Evolutionary conservation across 2,329 filamentous ascomycete genomes (phyloP).

Genomic region (Neofusicoccum ribis): DNA sequence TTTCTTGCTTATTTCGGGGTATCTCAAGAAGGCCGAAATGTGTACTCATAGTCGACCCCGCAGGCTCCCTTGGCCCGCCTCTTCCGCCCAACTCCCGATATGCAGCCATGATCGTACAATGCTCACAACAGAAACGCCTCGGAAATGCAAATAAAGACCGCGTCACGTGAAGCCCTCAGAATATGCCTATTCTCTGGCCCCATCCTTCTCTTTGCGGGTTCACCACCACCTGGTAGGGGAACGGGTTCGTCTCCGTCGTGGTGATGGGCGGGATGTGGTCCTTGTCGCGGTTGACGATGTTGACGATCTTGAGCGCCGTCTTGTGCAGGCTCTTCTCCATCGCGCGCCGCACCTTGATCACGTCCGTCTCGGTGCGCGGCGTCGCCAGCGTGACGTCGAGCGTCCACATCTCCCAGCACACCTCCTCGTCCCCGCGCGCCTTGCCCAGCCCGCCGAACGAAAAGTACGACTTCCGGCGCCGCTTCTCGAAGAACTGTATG

Average conservation of each 20-base stretch:
- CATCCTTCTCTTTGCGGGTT: conserved; percentile 80
- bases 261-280: conserved; percentile 97
- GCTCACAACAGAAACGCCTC: conserved; percentile 15
- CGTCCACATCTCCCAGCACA: conserved; percentile 97
- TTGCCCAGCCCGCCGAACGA: conserved; percentile 55
- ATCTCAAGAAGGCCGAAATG: conserved; percentile 19
- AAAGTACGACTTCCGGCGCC: conserved; percentile 74
- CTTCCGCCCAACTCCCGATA: conserved; percentile 16
- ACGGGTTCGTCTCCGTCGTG: conserved; percentile 86
- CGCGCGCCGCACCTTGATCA: conserved; percentile 81
- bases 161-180: conserved; percentile 33
- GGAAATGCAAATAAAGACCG: conserved; percentile 1
- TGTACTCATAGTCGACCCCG: conserved; percentile 2
- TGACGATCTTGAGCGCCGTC: conserved; percentile 86
- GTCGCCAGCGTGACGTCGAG: conserved; percentile 91
- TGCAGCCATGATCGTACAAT: conserved; percentile 12
- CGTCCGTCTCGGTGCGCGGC: conserved; percentile 83
- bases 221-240: conserved; percentile 89
- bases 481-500: conserved; percentile 95
- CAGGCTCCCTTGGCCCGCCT: not conserved
- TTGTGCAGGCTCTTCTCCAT: conserved; percentile 89
- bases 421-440: conserved; percentile 76
- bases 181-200: conserved; percentile 77
- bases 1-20: conserved; percentile 20
- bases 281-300: conserved; percentile 82